A percentile compares a stretch with the other conserved stretches of the same genome.
These are phyloP conservation scores for Eucalyptus shirleyi DNA, from an alignment of 345 rosid species.

Conservation along the genomic window DNA sequence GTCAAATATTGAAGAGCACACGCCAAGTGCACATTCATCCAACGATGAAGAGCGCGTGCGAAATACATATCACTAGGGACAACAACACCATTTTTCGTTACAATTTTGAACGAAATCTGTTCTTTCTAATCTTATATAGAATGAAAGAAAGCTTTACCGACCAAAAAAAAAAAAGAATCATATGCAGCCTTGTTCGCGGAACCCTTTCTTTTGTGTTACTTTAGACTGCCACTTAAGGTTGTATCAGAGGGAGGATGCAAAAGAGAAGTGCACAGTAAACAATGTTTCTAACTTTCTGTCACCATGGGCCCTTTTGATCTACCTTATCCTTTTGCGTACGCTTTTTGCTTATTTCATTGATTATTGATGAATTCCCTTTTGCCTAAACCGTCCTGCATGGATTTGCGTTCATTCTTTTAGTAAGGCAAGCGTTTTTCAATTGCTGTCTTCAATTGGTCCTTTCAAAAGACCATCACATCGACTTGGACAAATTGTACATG, in stretches of 20 bases:
- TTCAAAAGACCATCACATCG: background rate
- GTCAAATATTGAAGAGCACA: too few relatives aligned
- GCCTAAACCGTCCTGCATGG: background rate
- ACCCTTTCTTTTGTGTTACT: background rate
- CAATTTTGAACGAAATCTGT: background rate
- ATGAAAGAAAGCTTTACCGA: too few relatives aligned
- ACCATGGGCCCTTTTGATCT: too few relatives aligned
- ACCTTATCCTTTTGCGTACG: too few relatives aligned
- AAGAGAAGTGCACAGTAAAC: background rate
- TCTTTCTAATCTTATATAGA: background rate
- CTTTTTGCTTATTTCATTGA: background rate
- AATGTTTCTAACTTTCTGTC: too few relatives aligned
- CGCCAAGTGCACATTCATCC: too few relatives aligned
- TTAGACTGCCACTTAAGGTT: background rate
- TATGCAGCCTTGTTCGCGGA: background rate
- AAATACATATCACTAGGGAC: background rate
- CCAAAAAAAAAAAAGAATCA: too few relatives aligned
- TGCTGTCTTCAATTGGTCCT: background rate
- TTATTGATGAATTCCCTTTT: background rate
- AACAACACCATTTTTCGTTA: background rate
- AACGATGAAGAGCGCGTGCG: background rate
- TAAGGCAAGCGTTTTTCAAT: background rate
- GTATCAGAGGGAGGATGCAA: background rate
- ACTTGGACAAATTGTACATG: background rate
- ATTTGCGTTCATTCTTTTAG: background rate